phyloP scores from a whole-genome alignment of 1,284 basidiomycete genomes.

The Volvariella surrecta region DNA sequence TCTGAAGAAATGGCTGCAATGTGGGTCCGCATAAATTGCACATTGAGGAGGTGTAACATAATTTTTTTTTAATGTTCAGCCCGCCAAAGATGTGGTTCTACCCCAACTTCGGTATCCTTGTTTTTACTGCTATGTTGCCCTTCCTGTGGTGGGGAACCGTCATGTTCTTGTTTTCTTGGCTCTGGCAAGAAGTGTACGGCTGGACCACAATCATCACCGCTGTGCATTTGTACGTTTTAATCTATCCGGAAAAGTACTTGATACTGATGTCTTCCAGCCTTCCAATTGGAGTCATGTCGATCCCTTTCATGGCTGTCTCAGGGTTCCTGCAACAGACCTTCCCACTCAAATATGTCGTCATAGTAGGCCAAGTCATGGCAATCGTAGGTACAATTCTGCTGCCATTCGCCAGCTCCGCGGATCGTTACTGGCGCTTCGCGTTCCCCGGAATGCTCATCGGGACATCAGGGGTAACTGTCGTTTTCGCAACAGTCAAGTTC shows the following conservation, averaged over 20 bases:
- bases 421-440: slow-evolving; percentile 35
- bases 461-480: slow-evolving; percentile 26
- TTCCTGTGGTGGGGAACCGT: slow-evolving; percentile 35
- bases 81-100: slow-evolving; percentile 34
- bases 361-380: slow-evolving; percentile 28
- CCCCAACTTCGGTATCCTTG: slow-evolving; percentile 31
- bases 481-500: slow-evolving; percentile 27
- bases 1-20: slow-evolving; percentile 29
- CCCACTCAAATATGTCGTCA: slow-evolving; percentile 35
- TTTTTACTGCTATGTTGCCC: slow-evolving; percentile 28
- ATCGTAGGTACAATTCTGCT: slow-evolving; percentile 33
- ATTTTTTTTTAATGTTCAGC: slow-evolving; percentile 10
- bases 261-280: slow-evolving; percentile 29
- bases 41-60: neutral
- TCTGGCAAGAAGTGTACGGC: slow-evolving; percentile 30
- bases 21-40: slow-evolving; percentile 16
- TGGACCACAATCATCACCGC: slow-evolving; percentile 30
- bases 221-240: slow-evolving; percentile 27
- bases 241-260: no score
- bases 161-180: slow-evolving; percentile 26
- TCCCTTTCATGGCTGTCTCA: slow-evolving; percentile 26
- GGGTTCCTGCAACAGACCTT: slow-evolving; percentile 28
- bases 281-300: slow-evolving; percentile 30
- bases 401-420: slow-evolving; percentile 28
- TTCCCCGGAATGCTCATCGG: slow-evolving; percentile 44